Percentiles rank a stretch among this genome's conserved stretches.
Evolutionary conservation across 2,329 filamentous ascomycete genomes (phyloP).

Genomic region (Chalaropsis ovoidea): DNA sequence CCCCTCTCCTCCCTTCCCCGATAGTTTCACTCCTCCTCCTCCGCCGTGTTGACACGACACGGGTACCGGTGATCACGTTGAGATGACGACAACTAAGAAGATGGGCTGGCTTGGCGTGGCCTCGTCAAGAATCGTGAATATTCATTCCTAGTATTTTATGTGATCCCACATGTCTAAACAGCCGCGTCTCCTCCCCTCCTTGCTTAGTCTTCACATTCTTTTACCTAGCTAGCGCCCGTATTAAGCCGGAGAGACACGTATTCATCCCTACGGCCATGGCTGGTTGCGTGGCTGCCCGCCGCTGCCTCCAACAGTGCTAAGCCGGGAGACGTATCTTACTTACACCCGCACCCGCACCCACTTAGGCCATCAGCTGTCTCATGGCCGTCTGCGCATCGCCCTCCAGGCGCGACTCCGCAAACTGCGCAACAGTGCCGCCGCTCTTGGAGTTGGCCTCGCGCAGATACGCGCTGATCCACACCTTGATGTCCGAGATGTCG

Average conservation of each 20-base stretch:
- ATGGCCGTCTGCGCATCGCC: slow-evolving; percentile 36
- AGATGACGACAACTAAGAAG: too few species aligned
- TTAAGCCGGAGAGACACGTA: too few species aligned
- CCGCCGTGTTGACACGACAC: too few species aligned
- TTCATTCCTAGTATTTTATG: slow-evolving; percentile 14
- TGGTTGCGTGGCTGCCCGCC: background rate
- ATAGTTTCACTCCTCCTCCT: too few species aligned
- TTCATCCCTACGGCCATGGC: too few species aligned
- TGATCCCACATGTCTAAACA: background rate
- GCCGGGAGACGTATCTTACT: background rate
- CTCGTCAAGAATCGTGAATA: slow-evolving; percentile 1
- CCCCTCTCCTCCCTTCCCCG: too few species aligned
- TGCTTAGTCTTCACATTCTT: background rate
- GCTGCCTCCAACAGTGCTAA: background rate
- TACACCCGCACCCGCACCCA: background rate
- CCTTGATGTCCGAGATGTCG: slow-evolving; percentile 67
- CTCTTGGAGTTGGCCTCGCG: slow-evolving; percentile 66
- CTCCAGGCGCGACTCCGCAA: slow-evolving; percentile 60
- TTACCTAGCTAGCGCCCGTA: background rate
- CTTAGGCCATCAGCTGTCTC: slow-evolving; percentile 20
- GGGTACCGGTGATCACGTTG: too few species aligned
- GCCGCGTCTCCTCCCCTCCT: background rate
- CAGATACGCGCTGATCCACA: slow-evolving; percentile 75
- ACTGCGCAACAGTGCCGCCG: slow-evolving; percentile 57
- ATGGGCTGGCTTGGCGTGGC: background rate